Conservation (phyloP, 495 filamentous ascomycete species). For the Lepraria neglecta region DNA sequence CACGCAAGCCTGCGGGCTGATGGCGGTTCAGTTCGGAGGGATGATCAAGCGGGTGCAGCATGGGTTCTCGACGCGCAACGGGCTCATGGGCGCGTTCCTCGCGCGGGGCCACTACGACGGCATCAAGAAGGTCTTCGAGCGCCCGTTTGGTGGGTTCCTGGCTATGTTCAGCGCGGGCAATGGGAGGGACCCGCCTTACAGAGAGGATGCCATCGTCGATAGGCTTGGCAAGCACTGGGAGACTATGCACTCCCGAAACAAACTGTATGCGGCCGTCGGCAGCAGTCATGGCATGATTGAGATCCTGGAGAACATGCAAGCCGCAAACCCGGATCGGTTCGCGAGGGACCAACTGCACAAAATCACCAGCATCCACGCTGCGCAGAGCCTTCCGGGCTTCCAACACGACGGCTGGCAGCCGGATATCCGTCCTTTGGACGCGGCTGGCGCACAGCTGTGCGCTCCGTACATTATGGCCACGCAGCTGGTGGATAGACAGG, state of each 20-base stretch:
- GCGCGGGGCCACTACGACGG: conserved; percentile 24
- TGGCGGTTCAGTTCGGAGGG: conserved; percentile 42
- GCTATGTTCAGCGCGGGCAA: neutral
- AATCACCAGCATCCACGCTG: neutral
- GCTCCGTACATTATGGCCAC: neutral
- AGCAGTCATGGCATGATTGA: neutral
- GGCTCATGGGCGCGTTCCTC: conserved; percentile 38
- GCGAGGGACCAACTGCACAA: neutral
- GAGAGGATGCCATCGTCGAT: neutral
- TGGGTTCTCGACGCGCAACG: conserved; percentile 43
- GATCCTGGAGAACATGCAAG: neutral
- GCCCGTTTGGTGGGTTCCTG: neutral
- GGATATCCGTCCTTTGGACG: neutral
- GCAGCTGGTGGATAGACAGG: conserved; percentile 4
- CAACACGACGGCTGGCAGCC: neutral
- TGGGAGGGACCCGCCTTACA: neutral
- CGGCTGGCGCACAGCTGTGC: neutral
- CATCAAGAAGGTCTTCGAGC: conserved; percentile 1
- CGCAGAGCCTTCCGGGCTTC: neutral
- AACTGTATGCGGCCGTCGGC: neutral
- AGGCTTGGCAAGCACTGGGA: neutral
- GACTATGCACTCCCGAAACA: neutral
- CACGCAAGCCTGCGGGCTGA: conserved; percentile 39
- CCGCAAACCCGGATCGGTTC: neutral
- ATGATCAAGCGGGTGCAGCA: conserved; percentile 45